Evolutionary conservation across 192 early-diverging fungal genomes (phyloP).

Genomic region (Kappamyces sp.): DNA sequence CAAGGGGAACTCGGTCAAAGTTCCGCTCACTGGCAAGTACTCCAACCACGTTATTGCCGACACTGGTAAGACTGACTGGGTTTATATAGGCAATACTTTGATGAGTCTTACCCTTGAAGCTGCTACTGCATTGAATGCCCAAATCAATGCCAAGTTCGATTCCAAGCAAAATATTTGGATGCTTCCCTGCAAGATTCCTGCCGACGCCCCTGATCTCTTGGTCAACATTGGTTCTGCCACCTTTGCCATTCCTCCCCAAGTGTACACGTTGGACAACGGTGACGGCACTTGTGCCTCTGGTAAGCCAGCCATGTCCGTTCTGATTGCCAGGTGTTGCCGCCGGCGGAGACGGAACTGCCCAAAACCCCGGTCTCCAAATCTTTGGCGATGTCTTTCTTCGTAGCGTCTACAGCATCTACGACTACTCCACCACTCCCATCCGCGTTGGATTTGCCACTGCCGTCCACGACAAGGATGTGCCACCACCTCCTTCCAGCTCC

Average conservation of each 20-base stretch:
- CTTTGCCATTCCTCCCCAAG: slow-evolving; percentile 21
- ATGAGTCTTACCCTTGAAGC: too few species aligned
- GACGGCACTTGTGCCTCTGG: slow-evolving; percentile 27
- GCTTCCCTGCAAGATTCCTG: slow-evolving; percentile 8
- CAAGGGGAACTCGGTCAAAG: too few species aligned
- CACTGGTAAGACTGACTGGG: slow-evolving; percentile 12
- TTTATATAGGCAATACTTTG: too few species aligned
- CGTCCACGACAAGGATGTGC: too few species aligned
- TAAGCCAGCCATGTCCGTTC: too few species aligned
- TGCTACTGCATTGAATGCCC: not conserved
- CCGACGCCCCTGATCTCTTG: slow-evolving; percentile 13
- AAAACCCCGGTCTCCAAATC: too few species aligned
- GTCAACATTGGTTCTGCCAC: slow-evolving; percentile 22
- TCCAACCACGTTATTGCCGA: slow-evolving; percentile 22
- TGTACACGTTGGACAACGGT: slow-evolving; percentile 26
- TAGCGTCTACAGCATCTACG: slow-evolving; percentile 8
- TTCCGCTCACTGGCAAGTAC: too few species aligned
- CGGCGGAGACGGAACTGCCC: too few species aligned
- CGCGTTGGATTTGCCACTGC: not conserved
- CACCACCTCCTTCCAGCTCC: too few species aligned
- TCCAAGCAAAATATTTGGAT: too few species aligned
- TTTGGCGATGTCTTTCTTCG: not conserved
- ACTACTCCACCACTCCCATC: slow-evolving; percentile 9
- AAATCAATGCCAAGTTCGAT: not conserved
- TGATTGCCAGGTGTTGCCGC: too few species aligned